phyloP scores from a whole-genome alignment of 768 basidiomycete species.

The Pulveroboletus frians region DNA sequence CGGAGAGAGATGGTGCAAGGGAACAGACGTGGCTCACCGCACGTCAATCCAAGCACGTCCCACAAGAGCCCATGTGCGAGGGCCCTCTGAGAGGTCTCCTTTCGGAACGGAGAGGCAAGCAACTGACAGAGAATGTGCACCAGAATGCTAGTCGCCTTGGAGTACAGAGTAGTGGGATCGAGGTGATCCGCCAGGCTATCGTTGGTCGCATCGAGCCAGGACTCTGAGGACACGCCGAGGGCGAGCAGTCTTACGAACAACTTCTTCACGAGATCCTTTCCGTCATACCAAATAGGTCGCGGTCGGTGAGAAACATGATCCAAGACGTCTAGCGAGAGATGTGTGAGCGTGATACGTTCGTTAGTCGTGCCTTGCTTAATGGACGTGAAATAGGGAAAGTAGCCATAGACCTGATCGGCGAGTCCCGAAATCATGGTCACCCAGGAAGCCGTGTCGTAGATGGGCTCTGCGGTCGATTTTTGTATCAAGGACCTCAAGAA shows the following conservation, averaged over 20 bases:
- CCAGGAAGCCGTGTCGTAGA: slow-evolving; percentile 42
- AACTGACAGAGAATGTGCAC: slow-evolving; percentile 40
- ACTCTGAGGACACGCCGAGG: slow-evolving; percentile 51
- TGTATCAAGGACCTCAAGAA: slow-evolving; percentile 39
- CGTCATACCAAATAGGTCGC: slow-evolving; percentile 45
- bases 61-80: slow-evolving; percentile 19
- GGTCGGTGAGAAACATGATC: slow-evolving; percentile 45
- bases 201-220: slow-evolving; percentile 50
- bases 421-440: slow-evolving; percentile 46
- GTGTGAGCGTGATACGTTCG: slow-evolving; percentile 53
- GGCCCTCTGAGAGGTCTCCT: slow-evolving; percentile 17
- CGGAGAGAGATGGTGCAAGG: background rate
- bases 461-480: slow-evolving; percentile 30
- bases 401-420: slow-evolving; percentile 47
- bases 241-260: slow-evolving; percentile 48
- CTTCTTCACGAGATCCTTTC: slow-evolving; percentile 43
- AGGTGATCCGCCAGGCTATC: slow-evolving; percentile 35
- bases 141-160: slow-evolving; percentile 40
- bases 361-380: slow-evolving; percentile 50
- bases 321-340: slow-evolving; percentile 51
- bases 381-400: slow-evolving; percentile 50
- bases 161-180: slow-evolving; percentile 46
- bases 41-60: slow-evolving; percentile 15
- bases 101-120: slow-evolving; percentile 19
- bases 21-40: background rate